These are phyloP conservation scores for Penicillium hesseltinei DNA, from an alignment of 2,329 filamentous ascomycete species.

Conservation along the genomic window DNA sequence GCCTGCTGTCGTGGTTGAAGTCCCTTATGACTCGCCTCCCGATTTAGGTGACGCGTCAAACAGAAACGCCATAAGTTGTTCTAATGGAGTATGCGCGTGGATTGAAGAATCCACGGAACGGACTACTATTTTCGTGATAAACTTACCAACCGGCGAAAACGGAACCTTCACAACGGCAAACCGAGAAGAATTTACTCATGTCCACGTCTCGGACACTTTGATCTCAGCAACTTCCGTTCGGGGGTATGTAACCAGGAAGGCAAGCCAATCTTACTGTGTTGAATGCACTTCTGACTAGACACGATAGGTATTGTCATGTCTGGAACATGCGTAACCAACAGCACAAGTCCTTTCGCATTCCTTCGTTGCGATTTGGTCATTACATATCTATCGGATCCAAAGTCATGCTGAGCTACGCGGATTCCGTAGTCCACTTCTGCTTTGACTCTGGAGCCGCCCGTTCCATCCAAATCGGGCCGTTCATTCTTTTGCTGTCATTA, in stretches of 20 bases:
- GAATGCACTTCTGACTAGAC: background rate
- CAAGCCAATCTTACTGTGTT: background rate
- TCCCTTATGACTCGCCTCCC: background rate
- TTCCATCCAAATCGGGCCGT: conserved; percentile 7
- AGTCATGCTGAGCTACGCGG: conserved; percentile 22
- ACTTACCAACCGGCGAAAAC: conserved; percentile 6
- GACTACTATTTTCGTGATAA: background rate
- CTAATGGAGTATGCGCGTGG: conserved; percentile 11
- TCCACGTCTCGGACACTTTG: conserved; percentile 4
- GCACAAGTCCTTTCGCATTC: conserved; percentile 27
- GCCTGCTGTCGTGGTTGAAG: background rate
- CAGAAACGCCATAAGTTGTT: background rate
- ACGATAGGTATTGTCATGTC: conserved; percentile 30
- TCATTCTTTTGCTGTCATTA: conserved; percentile 17
- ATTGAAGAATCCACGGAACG: background rate
- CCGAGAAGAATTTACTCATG: conserved; percentile 2
- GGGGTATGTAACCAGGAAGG: background rate
- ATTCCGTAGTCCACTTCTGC: conserved; percentile 25
- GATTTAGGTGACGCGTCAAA: background rate
- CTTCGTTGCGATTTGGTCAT: conserved; percentile 16
- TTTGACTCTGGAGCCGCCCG: conserved; percentile 18
- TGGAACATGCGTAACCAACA: conserved; percentile 28
- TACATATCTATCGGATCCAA: conserved; percentile 23
- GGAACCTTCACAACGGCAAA: conserved; percentile 13
- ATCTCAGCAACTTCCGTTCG: conserved; percentile 10